These are phyloP conservation scores for Thraustochytrium striatum DNA, from an alignment of 352 stramenopile species.

Conservation along the genomic window DNA sequence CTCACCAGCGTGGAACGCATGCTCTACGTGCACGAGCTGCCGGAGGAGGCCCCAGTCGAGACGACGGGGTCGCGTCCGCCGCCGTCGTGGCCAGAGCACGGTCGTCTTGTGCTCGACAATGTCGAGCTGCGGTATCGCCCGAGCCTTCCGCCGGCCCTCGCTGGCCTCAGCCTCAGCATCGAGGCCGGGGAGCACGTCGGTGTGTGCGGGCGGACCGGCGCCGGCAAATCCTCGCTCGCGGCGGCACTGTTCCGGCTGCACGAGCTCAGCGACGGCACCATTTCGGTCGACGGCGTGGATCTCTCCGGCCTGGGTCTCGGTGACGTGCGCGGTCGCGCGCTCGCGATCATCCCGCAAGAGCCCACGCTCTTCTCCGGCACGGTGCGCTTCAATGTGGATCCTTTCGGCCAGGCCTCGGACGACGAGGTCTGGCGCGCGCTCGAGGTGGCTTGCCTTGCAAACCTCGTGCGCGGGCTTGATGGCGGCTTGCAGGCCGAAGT, in stretches of 20 bases:
- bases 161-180: slow-evolving; percentile 65
- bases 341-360: slow-evolving; percentile 88
- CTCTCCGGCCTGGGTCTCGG: slow-evolving; percentile 70
- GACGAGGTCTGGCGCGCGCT: slow-evolving; percentile 54
- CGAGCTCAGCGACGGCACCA: slow-evolving; percentile 75
- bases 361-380: slow-evolving; percentile 79
- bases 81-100: slow-evolving; percentile 68
- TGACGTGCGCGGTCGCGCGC: slow-evolving; percentile 71
- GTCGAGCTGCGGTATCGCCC: slow-evolving; percentile 63
- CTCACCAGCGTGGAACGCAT: slow-evolving; percentile 75
- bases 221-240: slow-evolving; percentile 76
- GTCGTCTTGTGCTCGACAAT: slow-evolving; percentile 68
- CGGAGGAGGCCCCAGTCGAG: background rate
- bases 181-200: slow-evolving; percentile 71
- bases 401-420: slow-evolving; percentile 61
- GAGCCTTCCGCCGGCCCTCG: slow-evolving; percentile 43
- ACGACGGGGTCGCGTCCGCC: background rate
- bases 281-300: slow-evolving; percentile 85
- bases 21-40: slow-evolving; percentile 51
- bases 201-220: slow-evolving; percentile 78
- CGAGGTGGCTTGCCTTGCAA: slow-evolving; percentile 34
- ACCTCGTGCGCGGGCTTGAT: slow-evolving; percentile 21
- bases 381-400: slow-evolving; percentile 83
- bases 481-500: slow-evolving; percentile 62
- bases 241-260: slow-evolving; percentile 85